Percentiles rank a stretch among this genome's conserved stretches.
phyloP scores from a whole-genome alignment of 1,284 basidiomycete species.

The Ustilago shanxiensis region DNA sequence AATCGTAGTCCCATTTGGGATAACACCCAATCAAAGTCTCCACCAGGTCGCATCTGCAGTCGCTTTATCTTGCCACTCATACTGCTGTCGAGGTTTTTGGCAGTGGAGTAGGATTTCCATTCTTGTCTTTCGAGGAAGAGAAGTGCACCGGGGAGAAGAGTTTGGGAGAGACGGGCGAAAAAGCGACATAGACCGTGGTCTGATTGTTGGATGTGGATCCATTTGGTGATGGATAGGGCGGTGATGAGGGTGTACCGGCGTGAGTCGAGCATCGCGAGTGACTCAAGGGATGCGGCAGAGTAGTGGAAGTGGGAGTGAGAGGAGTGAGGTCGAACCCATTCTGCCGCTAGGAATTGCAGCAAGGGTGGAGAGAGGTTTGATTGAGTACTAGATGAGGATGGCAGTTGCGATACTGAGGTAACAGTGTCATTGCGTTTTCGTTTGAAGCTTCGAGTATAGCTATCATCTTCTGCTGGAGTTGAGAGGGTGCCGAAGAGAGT shows the following conservation, averaged over 20 bases:
- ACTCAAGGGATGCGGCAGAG: not conserved
- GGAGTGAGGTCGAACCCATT: constrained; percentile 24
- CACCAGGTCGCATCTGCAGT: constrained; percentile 30
- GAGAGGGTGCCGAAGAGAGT: constrained; percentile 21
- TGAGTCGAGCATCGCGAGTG: not conserved
- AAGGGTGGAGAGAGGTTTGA: not conserved
- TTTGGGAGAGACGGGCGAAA: constrained; percentile 25
- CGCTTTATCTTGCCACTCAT: constrained; percentile 28
- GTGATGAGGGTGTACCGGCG: constrained; percentile 20
- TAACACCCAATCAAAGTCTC: constrained; percentile 44
- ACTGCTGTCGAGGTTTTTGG: constrained; percentile 15
- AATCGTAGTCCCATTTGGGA: constrained; percentile 16
- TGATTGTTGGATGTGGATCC: constrained; percentile 48
- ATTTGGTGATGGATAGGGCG: constrained; percentile 50
- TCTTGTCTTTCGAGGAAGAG: constrained; percentile 39
- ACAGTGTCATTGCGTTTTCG: no score
- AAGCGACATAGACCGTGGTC: constrained; percentile 28
- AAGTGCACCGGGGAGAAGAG: constrained; percentile 16
- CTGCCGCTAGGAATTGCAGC: constrained; percentile 23
- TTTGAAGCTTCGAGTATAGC: not conserved
- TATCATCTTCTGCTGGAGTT: not conserved
- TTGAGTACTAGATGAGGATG: no score
- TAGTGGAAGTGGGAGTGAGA: not conserved
- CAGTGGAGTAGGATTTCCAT: constrained; percentile 39
- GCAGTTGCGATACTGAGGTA: no score